These are phyloP conservation scores for Sutorius eximius DNA, from an alignment of 1,284 basidiomycete species.

Conservation along the genomic window DNA sequence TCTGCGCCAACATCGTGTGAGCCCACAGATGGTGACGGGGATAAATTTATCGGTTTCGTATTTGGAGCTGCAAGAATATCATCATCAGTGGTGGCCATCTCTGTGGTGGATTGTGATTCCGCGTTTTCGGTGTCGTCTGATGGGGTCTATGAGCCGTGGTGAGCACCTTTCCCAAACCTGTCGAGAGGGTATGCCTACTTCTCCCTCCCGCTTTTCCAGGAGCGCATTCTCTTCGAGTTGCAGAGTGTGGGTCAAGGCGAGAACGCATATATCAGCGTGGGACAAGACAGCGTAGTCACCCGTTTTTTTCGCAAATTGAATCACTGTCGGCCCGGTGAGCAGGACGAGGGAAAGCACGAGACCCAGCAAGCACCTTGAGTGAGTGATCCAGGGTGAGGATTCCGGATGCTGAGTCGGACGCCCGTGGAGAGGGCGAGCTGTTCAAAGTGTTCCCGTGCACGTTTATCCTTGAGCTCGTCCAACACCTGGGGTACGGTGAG, in stretches of 20 bases:
- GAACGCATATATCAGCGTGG: slow-evolving; percentile 85
- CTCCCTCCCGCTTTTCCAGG: slow-evolving; percentile 14
- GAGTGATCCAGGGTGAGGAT: slow-evolving; percentile 73
- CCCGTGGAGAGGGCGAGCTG: slow-evolving; percentile 72
- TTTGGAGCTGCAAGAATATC: not conserved
- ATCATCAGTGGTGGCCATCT: slow-evolving; percentile 50
- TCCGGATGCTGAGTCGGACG: slow-evolving; percentile 72
- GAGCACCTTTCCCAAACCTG: not conserved
- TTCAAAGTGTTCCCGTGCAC: slow-evolving; percentile 83
- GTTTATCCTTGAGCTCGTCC: slow-evolving; percentile 84
- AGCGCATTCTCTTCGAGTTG: slow-evolving; percentile 46
- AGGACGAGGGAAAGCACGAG: slow-evolving; percentile 6
- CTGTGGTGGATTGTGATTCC: slow-evolving; percentile 19
- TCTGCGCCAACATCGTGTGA: not conserved
- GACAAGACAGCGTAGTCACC: slow-evolving; percentile 96
- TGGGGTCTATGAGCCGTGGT: slow-evolving; percentile 11
- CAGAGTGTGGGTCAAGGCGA: slow-evolving; percentile 86
- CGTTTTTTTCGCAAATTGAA: slow-evolving; percentile 91
- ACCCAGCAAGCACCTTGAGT: slow-evolving; percentile 65
- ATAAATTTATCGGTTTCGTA: not conserved
- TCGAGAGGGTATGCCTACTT: slow-evolving; percentile 12
- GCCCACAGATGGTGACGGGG: not conserved
- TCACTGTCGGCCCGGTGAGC: slow-evolving; percentile 53
- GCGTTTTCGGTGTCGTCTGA: not conserved
- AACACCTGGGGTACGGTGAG: slow-evolving; percentile 89